Evolutionary conservation across 495 filamentous ascomycete genomes (phyloP).

Genomic region (Beverwykella pulmonaria): DNA sequence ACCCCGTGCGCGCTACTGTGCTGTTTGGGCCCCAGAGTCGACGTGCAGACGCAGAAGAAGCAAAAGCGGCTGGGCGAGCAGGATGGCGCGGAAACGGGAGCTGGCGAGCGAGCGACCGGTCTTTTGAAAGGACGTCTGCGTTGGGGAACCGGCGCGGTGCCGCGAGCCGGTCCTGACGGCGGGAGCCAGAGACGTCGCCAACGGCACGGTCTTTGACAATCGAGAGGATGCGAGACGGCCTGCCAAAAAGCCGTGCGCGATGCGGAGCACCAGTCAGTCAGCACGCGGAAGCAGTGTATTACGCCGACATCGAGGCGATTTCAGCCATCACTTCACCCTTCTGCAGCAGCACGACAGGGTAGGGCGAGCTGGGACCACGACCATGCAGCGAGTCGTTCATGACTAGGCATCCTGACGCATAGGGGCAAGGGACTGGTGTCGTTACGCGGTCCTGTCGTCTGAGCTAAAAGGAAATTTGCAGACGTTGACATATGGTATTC

Average conservation of each 20-base stretch:
- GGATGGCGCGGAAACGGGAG: background rate
- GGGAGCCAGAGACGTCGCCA: background rate
- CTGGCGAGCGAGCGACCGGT: background rate
- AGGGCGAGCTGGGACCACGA: background rate
- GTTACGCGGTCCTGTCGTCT: too few relatives aligned
- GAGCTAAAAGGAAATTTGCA: too few relatives aligned
- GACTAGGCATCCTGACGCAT: too few relatives aligned
- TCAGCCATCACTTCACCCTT: background rate
- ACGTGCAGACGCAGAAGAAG: constrained; percentile 7
- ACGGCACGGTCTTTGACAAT: too few relatives aligned
- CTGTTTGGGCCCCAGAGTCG: background rate
- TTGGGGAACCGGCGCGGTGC: background rate
- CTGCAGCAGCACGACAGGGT: background rate
- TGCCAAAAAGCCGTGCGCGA: too few relatives aligned
- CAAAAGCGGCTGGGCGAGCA: background rate
- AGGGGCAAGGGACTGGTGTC: too few relatives aligned
- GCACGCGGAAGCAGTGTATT: constrained; percentile 11
- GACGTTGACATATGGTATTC: too few relatives aligned
- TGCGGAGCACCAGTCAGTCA: too few relatives aligned
- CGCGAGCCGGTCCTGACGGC: background rate
- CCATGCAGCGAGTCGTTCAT: too few relatives aligned
- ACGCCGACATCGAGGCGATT: background rate
- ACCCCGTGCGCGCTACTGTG: constrained; percentile 1
- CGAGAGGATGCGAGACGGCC: too few relatives aligned
- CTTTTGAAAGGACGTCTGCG: background rate